Conservation (phyloP, 805 yeast species). For the Metschnikowia cubensis region DNA sequence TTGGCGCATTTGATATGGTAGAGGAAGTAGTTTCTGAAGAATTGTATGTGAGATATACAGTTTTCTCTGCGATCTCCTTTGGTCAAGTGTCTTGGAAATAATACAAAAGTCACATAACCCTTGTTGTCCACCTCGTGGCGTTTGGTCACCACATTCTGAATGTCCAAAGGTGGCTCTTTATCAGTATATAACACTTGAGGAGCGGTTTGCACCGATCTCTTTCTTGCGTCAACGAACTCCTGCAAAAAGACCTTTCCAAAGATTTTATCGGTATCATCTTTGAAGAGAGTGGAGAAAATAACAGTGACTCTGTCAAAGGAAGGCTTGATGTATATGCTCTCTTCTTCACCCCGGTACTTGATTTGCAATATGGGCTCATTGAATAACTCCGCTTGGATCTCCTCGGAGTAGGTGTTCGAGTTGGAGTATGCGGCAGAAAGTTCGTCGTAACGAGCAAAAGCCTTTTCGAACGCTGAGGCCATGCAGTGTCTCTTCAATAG, state of each 20-base stretch:
- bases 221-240: conserved; percentile 94
- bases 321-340: conserved; percentile 85
- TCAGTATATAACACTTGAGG: conserved; percentile 95
- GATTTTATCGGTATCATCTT: conserved; percentile 93
- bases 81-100: conserved; percentile 75
- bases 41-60: conserved; percentile 85
- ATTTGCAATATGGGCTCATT: conserved; percentile 62
- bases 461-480: conserved; percentile 89
- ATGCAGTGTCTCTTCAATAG: conserved; percentile 79
- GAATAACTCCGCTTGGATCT: conserved; percentile 39
- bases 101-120: conserved; percentile 61
- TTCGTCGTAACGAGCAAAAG: conserved; percentile 74
- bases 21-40: conserved; percentile 95
- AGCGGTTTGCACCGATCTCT: conserved; percentile 92
- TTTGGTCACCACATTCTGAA: conserved; percentile 37
- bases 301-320: conserved; percentile 96
- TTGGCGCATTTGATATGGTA: conserved; percentile 97
- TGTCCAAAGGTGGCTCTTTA: conserved; percentile 88
- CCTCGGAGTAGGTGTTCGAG: conserved; percentile 41
- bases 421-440: conserved; percentile 49
- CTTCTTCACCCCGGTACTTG: conserved; percentile 83
- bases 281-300: conserved; percentile 88
- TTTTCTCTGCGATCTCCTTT: conserved; percentile 68
- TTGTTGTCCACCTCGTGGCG: conserved; percentile 43
- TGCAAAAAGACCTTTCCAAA: conserved; percentile 87